Evolutionary conservation across 352 stramenopile genomes (phyloP), one percentile per base, ranked within the genome.

Genomic region (Aphanomyces stellatus): DNA sequence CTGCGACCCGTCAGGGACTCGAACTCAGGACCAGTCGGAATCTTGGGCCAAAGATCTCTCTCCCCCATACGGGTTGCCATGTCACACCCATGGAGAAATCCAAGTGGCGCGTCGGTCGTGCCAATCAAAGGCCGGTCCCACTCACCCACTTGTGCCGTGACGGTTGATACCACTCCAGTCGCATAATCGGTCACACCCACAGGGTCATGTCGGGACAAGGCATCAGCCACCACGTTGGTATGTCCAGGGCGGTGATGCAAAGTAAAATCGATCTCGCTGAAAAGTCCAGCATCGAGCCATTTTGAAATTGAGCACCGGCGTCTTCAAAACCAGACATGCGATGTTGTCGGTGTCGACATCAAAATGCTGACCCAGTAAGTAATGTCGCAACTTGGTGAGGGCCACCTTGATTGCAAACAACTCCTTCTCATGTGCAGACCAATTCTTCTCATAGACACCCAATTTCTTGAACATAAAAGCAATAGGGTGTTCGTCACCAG

Each of bases 301-400:
- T 28, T 68, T 67, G 15, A 41, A 4, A 28, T 24, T 62, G 19
- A 71, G 55, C 4, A 61, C 22, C 11, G 65, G 65, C 22, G 51
- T 62, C 15, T 71, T 24, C 8, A 71, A 25, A 60, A 61, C 51
- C n/a, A 51, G 1, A 24, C 55, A 66, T 15, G 53, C 51, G 10
- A 3, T 56, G 24, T 70, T 70, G 31, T 70, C 64, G 1, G 43
- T 70, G 64, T 66, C 66, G 4, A 70, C 48, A 24, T 70, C 64
- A 37, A 70, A 70, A 24, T 65, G 30, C 34, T n/a, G 28, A 57
- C 64, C 49, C 6, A 53, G 53, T 8, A 70, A 41, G 51, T 64
- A 70, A 17, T 53, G 64, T 53, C 28, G 65, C 65, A 53, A 71
- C 37, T 71, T 71, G 8, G 17, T 34, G 1, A 67, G 46, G 5